Base-by-base conservation (phyloP, 2,329 filamentous ascomycete species). In the Monilinia vaccinii-corymbosi region DNA sequence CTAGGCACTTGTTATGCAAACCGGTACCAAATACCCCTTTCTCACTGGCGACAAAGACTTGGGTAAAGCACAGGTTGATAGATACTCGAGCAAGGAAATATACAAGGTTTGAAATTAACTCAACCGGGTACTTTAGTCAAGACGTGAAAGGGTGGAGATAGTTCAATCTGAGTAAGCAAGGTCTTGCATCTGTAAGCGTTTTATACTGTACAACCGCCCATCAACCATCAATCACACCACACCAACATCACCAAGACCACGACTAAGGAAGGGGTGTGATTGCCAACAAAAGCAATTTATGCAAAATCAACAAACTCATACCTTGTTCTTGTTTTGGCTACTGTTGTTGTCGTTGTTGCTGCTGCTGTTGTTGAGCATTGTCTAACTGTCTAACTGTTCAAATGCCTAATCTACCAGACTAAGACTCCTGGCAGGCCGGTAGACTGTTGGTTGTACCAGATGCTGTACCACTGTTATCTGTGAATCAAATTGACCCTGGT, bases 121-220 rank as follows among this genome's bases (percentile, higher is more conserved):
- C 52, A 25, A 21, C 50, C 18, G 50, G 50, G 50, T 31, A 31
- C 25, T 52, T 42, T 52, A 21, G 50, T 52, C 50, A 52, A 47
- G 45, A 25, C 25, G 8, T 31, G 28, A 13, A 46, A 28, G 38
- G 38, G 46, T 58, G 56, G 36, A 32, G 46, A 32, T 25, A 16
- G 9, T 47, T 32, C 10, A 53, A 16, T 52, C 56, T 58, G 56
- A 58, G 56, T 58, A 58, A 58, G 56, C 56, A 58, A 51, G 14
- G n/a, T 44, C 56, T 51, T 58, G 47, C 28, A 58, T 58, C 32
- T 52, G 56, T 58, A 52, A 58, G 45, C 56, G 46, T 52, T 31
- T 52, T 40, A n/a, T 52, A 4, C 32, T 52, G 25, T 18, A 9
- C 31, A 11, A 44, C 28, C 46, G 7, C 56, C 32, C 56, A 53